Evolutionary conservation across 495 filamentous ascomycete species (phyloP).

Genomic region (Hypoxylon trugodes): DNA sequence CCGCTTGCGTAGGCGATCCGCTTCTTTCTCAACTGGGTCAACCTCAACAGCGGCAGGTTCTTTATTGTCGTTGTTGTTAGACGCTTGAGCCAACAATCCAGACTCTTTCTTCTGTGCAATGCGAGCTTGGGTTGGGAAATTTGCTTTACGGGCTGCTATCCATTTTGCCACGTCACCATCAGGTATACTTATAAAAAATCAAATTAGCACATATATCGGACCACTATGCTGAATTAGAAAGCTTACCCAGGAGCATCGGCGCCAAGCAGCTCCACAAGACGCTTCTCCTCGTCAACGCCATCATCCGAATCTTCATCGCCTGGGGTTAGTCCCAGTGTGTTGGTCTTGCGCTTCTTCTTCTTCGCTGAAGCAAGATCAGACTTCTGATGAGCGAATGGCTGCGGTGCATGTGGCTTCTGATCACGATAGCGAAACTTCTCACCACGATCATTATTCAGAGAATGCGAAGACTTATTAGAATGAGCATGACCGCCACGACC

Average conservation of each 20-base stretch:
- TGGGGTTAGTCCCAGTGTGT: constrained; percentile 82
- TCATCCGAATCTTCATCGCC: constrained; percentile 75
- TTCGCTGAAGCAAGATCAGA: constrained; percentile 67
- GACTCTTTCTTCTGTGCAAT: constrained; percentile 59
- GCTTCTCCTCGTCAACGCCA: constrained; percentile 77
- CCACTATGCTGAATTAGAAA: constrained; percentile 8
- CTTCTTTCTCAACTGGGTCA: constrained; percentile 56
- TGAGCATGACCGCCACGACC: constrained; percentile 55
- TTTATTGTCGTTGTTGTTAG: constrained; percentile 39
- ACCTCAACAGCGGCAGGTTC: constrained; percentile 32
- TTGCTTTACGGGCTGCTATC: constrained; percentile 80
- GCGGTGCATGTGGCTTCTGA: constrained; percentile 44
- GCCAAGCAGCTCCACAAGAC: constrained; percentile 68
- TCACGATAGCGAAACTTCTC: constrained; percentile 56
- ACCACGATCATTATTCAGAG: constrained; percentile 60
- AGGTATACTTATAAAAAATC: constrained; percentile 58
- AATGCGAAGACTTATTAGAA: constrained; percentile 56
- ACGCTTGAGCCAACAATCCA: constrained; percentile 12
- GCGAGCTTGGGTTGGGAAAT: constrained; percentile 77
- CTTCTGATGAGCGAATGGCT: constrained; percentile 62
- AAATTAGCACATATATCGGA: constrained; percentile 29
- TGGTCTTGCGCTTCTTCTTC: constrained; percentile 81
- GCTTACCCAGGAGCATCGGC: constrained; percentile 57
- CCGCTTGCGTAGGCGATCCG: constrained; percentile 59
- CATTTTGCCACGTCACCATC: constrained; percentile 73